Percentiles rank a stretch among this genome's conserved stretches.
phyloP scores from a whole-genome alignment of 108 stramenopile genomes.

The Asterionellopsis glacialis region DNA sequence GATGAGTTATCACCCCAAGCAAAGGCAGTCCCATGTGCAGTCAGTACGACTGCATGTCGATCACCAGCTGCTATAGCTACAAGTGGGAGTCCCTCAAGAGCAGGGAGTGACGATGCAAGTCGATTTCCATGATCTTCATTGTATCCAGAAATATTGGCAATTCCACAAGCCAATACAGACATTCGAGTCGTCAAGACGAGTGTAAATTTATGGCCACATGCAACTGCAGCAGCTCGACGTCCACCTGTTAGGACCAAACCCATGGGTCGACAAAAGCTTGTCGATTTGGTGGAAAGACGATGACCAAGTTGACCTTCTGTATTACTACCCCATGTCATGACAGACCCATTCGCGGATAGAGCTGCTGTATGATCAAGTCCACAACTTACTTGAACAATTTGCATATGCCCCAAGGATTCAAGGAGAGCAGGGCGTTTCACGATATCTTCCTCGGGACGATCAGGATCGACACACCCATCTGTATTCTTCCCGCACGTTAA shows the following conservation, averaged over 20 bases:
- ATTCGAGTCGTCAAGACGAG: conserved; percentile 66
- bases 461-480: conserved; percentile 60
- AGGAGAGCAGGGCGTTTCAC: conserved; percentile 35
- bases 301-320: conserved; percentile 63
- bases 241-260: conserved; percentile 28
- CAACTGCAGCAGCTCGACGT: conserved; percentile 39
- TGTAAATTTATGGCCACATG: conserved; percentile 58
- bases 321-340: conserved; percentile 72
- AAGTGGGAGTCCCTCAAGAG: conserved; percentile 53
- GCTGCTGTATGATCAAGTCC: conserved; percentile 69
- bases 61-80: conserved; percentile 57
- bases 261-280: conserved; percentile 24
- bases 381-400: conserved; percentile 55
- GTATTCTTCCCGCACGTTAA: conserved; percentile 55
- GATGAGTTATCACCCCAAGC: conserved; percentile 61
- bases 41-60: conserved; percentile 65
- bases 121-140: conserved; percentile 19
- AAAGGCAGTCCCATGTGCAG: conserved; percentile 61
- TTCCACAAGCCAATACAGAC: conserved; percentile 51
- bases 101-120: conserved; percentile 38
- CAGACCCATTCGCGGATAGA: conserved; percentile 51
- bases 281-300: conserved; percentile 12
- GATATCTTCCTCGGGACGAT: conserved; percentile 15
- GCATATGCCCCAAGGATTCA: conserved; percentile 34
- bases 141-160: conserved; percentile 36